phyloP scores from a whole-genome alignment of 176 grass and related monocot species.

The Hyparrhenia diplandra region DNA sequence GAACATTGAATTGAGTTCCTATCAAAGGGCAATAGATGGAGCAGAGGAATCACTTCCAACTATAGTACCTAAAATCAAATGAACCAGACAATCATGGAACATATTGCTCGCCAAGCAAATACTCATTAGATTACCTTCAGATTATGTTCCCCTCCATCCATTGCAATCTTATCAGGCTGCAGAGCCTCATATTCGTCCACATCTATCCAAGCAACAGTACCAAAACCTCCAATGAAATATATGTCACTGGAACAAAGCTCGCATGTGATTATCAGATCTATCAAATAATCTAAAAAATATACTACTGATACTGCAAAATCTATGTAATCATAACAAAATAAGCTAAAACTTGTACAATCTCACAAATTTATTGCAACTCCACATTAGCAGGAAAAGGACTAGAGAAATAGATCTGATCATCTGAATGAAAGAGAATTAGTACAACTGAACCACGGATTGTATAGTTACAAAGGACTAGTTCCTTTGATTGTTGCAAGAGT shows the following conservation, averaged over 20 bases:
- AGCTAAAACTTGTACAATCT: not conserved
- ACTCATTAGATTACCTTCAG: constrained; percentile 46
- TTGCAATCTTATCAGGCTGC: constrained; percentile 77
- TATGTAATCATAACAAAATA: not conserved
- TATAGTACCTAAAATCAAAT: not conserved
- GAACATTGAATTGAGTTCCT: constrained; percentile 81
- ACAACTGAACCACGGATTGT: not conserved
- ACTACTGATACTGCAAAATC: not conserved
- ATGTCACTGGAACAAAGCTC: constrained; percentile 51
- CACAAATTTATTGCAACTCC: not conserved
- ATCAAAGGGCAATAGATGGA: not conserved
- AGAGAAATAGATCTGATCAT: not conserved
- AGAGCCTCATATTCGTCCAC: constrained; percentile 63
- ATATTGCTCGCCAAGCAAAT: not conserved
- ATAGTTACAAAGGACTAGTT: not conserved
- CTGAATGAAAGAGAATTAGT: not conserved
- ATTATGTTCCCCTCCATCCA: constrained; percentile 68
- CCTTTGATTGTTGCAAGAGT: not conserved
- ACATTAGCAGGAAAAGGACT: not conserved
- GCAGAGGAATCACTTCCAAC: not conserved
- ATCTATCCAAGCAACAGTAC: constrained; percentile 83
- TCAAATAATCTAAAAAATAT: not conserved
- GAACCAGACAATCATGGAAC: not conserved
- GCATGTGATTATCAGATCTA: not conserved
- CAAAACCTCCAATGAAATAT: constrained; percentile 93